Base-by-base conservation (phyloP, 2,329 filamentous ascomycete species). In the Phialocephala subalpina region DNA sequence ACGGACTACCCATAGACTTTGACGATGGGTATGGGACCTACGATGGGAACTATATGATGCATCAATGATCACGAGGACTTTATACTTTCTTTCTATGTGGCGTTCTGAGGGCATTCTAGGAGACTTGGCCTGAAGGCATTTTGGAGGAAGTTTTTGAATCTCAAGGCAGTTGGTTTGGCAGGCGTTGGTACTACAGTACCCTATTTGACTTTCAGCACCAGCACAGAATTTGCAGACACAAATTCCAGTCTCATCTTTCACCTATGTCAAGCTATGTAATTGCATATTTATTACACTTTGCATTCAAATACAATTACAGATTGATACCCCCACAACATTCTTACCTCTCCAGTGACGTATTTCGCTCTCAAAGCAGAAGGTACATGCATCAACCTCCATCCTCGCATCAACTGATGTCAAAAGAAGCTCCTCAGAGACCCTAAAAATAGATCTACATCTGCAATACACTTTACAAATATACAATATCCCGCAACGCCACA, bases 31-130 rank as follows among this genome's bases (percentile, higher is more conserved):
- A 72, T 14, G 69, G 70, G 38, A 60, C 47, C 14, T 70, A 68
- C 56, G 73, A 69, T 49, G 70, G 72, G 20, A 68, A 62, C 52
- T 73, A 70, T 62, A 68, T 72, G 71, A 71, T 73, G 69, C 67
- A 71, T 58, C 70, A 73, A 67, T 74, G 49, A 53, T 53, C 25
- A 53, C 14, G 25, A 29, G 22, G 25, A 49, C 16, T 6, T 42
- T 42, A 6, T 49, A 5, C 20, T 49, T n/a, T 22, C 20, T 49
- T 49, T 22, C 3, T 49, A 22, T 49, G 20, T n/a, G 45, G 45
- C 45, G 45, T 49, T 20, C 7, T 49, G n/a, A 49, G 45, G 45
- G 45, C 45, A 49, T 49, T 49, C n/a, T 49, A n/a, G 20, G 20
- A 22, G 45, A 25, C 29, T 33, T 33, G 45, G 45, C 20, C 45